Base-by-base conservation (phyloP, 179 eudicot species). In the Heliamphora pulchella region DNA sequence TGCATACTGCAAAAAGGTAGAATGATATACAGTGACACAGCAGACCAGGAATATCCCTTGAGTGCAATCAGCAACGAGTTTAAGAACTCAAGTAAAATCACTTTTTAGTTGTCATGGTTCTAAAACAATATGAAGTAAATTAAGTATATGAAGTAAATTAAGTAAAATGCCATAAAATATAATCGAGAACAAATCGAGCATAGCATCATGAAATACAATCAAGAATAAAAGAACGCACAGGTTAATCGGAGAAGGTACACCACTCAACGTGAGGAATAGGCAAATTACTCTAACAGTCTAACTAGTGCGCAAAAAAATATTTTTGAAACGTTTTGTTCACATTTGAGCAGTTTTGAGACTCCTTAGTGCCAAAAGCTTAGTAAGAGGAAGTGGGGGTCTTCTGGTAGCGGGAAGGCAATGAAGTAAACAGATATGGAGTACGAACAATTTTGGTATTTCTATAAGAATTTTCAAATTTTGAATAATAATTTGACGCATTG, bases 1-100 rank as follows among this genome's bases (percentile, higher is more conserved):
- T 79, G 99, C 99, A 84, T 96, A 96, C 99, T 96, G 89, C 86
- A 87, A 75, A 81, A 81, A 53, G 80, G 59, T 10, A 58, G 31
- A 54, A 54, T 48, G 71, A 4, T 4, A 20, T 17, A 46, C 2
- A 62, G 3, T 47, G 22, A 47, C 18, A 48, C 59, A 65, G 74
- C 48, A 51, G 74, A 66, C 13, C 7, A 39, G 10, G 4, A 22
- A 39, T 53, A 17, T 66, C 31, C 14, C 44, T 50, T 48, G 70
- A 66, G 11, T 76, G 69, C 69, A 44, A 22, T 5, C 17, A 62
- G 61, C 63, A 81, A 64, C 78, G 71, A 70, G 55, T 69, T 71
- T n/a, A 78, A 54, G 54, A 78, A 78, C 80, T 53, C 48, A n/a
- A 78, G n/a, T 15, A 65, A 15, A 67, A 22, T 53, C 55, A 7